Base-by-base conservation (phyloP, 2,329 filamentous ascomycete genomes). In the Fusarium vanettenii region DNA sequence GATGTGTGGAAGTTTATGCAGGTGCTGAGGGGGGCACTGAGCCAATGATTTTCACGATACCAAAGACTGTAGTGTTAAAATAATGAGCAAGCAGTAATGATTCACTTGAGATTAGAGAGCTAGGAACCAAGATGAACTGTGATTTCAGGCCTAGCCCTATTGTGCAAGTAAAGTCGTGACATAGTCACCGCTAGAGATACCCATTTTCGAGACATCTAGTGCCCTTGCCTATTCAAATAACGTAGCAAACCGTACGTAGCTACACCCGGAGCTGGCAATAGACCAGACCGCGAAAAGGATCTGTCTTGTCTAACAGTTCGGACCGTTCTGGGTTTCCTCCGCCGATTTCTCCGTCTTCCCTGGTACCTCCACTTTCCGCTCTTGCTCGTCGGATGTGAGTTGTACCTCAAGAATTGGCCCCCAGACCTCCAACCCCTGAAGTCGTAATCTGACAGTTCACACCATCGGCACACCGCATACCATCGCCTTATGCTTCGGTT, bases 1-100 rank as follows among this genome's bases (percentile, higher is more conserved):
- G 95, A 98, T 77, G 91, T 95, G 8, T 87, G 83, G 83, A 83
- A 76, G 56, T 87, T 87, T 65, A 85, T 88, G 81, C 81, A 85
- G 71, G 80, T 85, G 5, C 62, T 88, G 57, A 77, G 81, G 41
- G 75, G 74, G 1, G 81, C 83, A 8, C 70, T 85, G 69, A 75
- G 25, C 56, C 56, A 80, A 61, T 79, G 74, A 33, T 20, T 29
- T 39, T 14, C 16, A 37, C 13, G 41, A 18, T 31, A 41, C 52
- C 56, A 22, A 61, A 55, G 41, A 66, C 29, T 62, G 29, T 33
- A 64, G 66, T 52, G 45, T 45, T 50, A 39, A 64, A 62, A 64
- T 62, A 64, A 65, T 55, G 59, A 67, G 27, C 35, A 56, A 20
- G 48, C n/a, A 22, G n/a, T 66, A 67, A 71, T 71, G 62, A 71